Base-by-base conservation (phyloP, 2,329 filamentous ascomycete genomes). In the Simplicillium sp. region DNA sequence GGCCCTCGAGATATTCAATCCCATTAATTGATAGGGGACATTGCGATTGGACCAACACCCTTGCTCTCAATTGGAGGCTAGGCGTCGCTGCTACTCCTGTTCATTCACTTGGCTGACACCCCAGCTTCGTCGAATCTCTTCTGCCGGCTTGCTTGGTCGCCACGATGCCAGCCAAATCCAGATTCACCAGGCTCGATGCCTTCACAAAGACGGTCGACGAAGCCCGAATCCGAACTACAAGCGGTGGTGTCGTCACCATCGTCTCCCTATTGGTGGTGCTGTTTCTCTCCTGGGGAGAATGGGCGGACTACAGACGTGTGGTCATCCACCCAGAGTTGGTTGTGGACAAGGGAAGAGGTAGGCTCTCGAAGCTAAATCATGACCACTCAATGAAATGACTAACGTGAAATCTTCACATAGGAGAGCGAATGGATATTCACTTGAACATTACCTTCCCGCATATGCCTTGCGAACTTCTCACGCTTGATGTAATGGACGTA, bases 181-280 rank as follows among this genome's bases (percentile, higher is more conserved):
- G 92, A 63, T 96, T 98, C 61, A 95, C 86, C 45, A 83, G 84
- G 77, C 86, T 98, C 49, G 92, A 98, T 66, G 92, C 92, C 73
- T 98, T 98, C 62, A 95, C 90, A 39, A 98, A 98, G 68, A 98
- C 92, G 11, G 92, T 98, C 53, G 92, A 98, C 63, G 92, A 98
- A 79, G 92, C 94, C 50, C 80, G 92, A 54, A 80, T 98, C 59
- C 84, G 94, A 55, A 98, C 92, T 28, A 96, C 89, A 7, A 95
- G 88, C 3, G 92, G 92, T 50, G 92, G 92, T 50, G 79, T 98
- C 52, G 87, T 98, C 55, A 98, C 92, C 42, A 88, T 98, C 54
- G 75, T 83, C 50, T 96, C 89, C 45, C 70, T 98, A 54, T 61
- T 98, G 38, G 76, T 96, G 40, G 87, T 98, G 41, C 58, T 97